Evolutionary conservation across 2,329 filamentous ascomycete genomes (phyloP).

Genomic region (Cladosporium austrohemisphaericum): DNA sequence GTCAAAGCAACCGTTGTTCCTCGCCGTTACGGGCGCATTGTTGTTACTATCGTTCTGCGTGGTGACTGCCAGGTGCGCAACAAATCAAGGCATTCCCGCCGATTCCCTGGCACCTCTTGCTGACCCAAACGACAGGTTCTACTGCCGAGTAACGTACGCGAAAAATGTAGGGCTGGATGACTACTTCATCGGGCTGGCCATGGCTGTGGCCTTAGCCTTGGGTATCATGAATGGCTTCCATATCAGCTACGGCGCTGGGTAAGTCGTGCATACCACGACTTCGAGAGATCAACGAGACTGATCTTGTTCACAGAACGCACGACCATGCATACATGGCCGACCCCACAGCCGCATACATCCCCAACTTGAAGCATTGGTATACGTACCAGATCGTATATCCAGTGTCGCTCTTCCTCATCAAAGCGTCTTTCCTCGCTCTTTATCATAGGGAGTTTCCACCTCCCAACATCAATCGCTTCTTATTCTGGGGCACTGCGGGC

Average conservation of each 20-base stretch:
- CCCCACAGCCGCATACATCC: slow-evolving; percentile 13
- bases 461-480: background rate
- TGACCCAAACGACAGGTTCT: background rate
- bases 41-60: background rate
- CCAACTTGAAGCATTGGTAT: slow-evolving; percentile 27
- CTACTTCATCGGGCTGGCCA: slow-evolving; percentile 2
- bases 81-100: background rate
- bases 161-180: slow-evolving; percentile 1
- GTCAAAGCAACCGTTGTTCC: slow-evolving; percentile 7
- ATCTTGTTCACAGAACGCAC: background rate
- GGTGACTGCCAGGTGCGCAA: background rate
- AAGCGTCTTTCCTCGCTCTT: slow-evolving; percentile 26
- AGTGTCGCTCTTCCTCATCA: slow-evolving; percentile 25
- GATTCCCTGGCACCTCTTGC: no score
- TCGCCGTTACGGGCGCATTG: background rate
- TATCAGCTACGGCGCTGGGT: slow-evolving; percentile 12
- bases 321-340: background rate
- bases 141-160: background rate
- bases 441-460: slow-evolving; percentile 18
- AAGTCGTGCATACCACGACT: background rate
- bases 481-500: background rate
- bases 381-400: slow-evolving; percentile 28
- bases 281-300: background rate
- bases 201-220: background rate
- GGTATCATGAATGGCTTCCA: slow-evolving; percentile 10